A percentile compares a stretch with the other conserved stretches of the same genome.
These are phyloP conservation scores for Citrus glauca DNA, from an alignment of 345 rosid species.

Conservation along the genomic window DNA sequence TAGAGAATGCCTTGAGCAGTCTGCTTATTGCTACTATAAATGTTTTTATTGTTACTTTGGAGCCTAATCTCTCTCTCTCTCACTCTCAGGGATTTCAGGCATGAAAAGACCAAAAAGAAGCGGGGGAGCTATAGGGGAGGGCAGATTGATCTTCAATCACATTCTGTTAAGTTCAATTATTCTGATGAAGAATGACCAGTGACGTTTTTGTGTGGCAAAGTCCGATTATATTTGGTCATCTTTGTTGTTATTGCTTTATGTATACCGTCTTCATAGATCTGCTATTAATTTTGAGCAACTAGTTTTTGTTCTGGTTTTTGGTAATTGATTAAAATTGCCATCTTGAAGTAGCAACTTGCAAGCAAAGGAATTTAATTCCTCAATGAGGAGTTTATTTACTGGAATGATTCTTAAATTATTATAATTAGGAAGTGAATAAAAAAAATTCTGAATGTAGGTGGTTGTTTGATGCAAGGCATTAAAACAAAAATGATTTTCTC, in stretches of 20 bases:
- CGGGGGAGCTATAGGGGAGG: conserved; percentile 96
- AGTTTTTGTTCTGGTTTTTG: neutral
- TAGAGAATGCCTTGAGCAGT: too few species aligned
- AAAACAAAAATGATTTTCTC: neutral
- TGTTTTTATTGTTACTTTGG: neutral
- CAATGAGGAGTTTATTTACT: neutral
- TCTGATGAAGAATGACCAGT: conserved; percentile 62
- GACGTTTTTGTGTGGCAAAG: neutral
- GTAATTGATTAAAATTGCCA: neutral
- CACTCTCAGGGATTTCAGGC: conserved; percentile 70
- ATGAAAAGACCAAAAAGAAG: conserved; percentile 98
- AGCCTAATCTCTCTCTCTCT: neutral
- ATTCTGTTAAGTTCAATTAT: conserved; percentile 79
- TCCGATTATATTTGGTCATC: neutral
- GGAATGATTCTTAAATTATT: neutral
- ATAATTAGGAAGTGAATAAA: neutral
- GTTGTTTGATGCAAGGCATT: neutral
- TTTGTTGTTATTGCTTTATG: neutral
- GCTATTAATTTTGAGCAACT: neutral
- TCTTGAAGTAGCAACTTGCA: neutral
- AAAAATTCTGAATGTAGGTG: neutral
- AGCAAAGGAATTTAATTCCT: neutral
- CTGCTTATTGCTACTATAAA: too few species aligned
- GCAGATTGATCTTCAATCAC: conserved; percentile 71
- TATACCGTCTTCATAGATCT: neutral